These are phyloP conservation scores for Cercophora newfieldiana DNA, from an alignment of 495 filamentous ascomycete genomes.

Conservation along the genomic window DNA sequence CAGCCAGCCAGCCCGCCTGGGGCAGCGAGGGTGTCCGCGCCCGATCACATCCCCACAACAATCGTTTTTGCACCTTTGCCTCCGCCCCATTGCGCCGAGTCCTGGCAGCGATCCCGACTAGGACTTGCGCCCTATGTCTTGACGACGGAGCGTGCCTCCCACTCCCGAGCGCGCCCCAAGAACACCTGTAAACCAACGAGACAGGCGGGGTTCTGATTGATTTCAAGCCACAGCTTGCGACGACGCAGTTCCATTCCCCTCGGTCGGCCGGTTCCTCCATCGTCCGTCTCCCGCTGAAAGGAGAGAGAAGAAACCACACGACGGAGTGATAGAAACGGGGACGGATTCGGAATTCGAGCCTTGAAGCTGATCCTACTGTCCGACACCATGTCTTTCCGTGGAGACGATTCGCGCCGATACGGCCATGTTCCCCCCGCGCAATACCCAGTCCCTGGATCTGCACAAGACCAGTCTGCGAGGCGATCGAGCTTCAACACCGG, in stretches of 20 bases:
- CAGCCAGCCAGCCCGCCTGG: neutral
- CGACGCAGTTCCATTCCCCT: neutral
- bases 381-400: constrained; percentile 54
- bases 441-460: constrained; percentile 48
- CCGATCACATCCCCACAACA: constrained; percentile 5
- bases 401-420: constrained; percentile 57
- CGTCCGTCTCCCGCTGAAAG: neutral
- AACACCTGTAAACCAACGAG: neutral
- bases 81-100: neutral
- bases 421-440: constrained; percentile 59
- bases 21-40: neutral
- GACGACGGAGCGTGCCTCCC: constrained; percentile 3
- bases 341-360: neutral
- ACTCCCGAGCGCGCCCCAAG: neutral
- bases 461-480: constrained; percentile 44
- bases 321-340: neutral
- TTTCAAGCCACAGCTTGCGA: neutral
- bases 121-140: constrained; percentile 1
- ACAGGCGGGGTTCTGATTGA: neutral
- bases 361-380: constrained; percentile 1
- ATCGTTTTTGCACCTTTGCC: neutral
- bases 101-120: neutral
- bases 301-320: neutral
- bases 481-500: constrained; percentile 77
- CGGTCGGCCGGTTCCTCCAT: neutral